Conservation (phyloP, 805 yeast species). For the Kodamaea restingae region DNA sequence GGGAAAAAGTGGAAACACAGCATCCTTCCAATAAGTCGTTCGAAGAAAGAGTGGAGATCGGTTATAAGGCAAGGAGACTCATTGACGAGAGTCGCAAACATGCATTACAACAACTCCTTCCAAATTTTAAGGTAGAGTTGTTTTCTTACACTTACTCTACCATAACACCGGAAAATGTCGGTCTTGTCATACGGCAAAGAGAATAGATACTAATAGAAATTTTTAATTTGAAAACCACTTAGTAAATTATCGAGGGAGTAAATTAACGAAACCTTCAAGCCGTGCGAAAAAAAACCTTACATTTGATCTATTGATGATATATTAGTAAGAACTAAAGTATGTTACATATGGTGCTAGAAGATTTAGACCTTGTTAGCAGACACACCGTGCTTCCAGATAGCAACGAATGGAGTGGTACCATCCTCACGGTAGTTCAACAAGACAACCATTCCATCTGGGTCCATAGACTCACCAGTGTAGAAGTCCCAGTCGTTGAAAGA, state of each 20-base stretch:
- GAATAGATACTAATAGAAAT: neutral
- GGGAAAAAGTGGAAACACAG: neutral
- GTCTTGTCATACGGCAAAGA: slow-evolving; percentile 28
- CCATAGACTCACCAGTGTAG: slow-evolving; percentile 99
- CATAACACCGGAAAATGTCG: slow-evolving; percentile 69
- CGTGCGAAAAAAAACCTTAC: too few relatives aligned
- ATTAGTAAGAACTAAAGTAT: slow-evolving; percentile 7
- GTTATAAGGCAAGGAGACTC: slow-evolving; percentile 64
- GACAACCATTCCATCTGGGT: slow-evolving; percentile 98
- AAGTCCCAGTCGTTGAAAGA: slow-evolving; percentile 99
- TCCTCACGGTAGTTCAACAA: slow-evolving; percentile 99
- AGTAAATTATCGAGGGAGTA: too few relatives aligned
- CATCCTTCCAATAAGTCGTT: slow-evolving; percentile 46
- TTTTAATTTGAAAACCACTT: neutral
- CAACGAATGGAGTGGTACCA: slow-evolving; percentile 95
- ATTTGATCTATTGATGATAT: slow-evolving; percentile 1
- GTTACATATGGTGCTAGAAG: slow-evolving; percentile 2
- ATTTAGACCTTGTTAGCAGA: slow-evolving; percentile 80
- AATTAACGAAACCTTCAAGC: too few relatives aligned
- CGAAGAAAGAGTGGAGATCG: slow-evolving; percentile 53
- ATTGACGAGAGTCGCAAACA: slow-evolving; percentile 67
- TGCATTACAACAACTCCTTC: slow-evolving; percentile 36
- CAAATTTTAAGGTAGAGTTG: slow-evolving; percentile 45
- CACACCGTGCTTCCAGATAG: slow-evolving; percentile 99
- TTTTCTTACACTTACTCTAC: slow-evolving; percentile 55